Evolutionary conservation across 805 yeast genomes (phyloP).

Genomic region (Candida dajiaensis): DNA sequence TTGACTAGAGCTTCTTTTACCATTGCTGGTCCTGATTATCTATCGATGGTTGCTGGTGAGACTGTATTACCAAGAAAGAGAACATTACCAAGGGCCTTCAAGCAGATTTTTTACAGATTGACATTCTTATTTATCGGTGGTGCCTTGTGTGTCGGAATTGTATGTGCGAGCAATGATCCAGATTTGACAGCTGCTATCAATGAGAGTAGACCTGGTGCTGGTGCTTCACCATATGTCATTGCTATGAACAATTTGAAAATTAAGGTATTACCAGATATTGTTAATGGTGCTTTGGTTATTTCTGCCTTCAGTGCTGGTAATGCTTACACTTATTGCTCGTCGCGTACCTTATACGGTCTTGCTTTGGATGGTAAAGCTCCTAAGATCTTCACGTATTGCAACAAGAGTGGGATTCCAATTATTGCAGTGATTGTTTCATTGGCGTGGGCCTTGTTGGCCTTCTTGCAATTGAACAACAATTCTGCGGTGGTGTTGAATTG

Average conservation of each 20-base stretch:
- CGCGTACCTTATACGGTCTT: slow-evolving; percentile 62
- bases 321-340: slow-evolving; percentile 69
- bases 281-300: slow-evolving; percentile 69
- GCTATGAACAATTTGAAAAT: slow-evolving; percentile 72
- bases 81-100: slow-evolving; percentile 72
- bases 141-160: slow-evolving; percentile 70
- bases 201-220: slow-evolving; percentile 66
- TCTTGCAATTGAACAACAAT: slow-evolving; percentile 54
- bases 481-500: slow-evolving; percentile 64
- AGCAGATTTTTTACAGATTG: slow-evolving; percentile 65
- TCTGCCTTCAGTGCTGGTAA: slow-evolving; percentile 83
- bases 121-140: slow-evolving; percentile 67
- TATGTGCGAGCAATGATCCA: slow-evolving; percentile 67
- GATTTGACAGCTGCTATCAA: slow-evolving; percentile 50
- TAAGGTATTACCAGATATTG: slow-evolving; percentile 64
- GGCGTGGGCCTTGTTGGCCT: slow-evolving; percentile 58
- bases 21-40: slow-evolving; percentile 82
- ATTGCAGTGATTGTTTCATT: slow-evolving; percentile 45
- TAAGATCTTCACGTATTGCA: slow-evolving; percentile 51
- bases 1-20: slow-evolving; percentile 70
- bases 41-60: slow-evolving; percentile 83
- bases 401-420: slow-evolving; percentile 65
- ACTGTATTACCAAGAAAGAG: slow-evolving; percentile 58
- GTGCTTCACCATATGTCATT: slow-evolving; percentile 75
- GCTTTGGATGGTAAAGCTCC: slow-evolving; percentile 75